Evolutionary conservation across 345 rosid genomes (phyloP), one percentile per base, ranked within the genome.

Genomic region (Abelmoschus esculentus): DNA sequence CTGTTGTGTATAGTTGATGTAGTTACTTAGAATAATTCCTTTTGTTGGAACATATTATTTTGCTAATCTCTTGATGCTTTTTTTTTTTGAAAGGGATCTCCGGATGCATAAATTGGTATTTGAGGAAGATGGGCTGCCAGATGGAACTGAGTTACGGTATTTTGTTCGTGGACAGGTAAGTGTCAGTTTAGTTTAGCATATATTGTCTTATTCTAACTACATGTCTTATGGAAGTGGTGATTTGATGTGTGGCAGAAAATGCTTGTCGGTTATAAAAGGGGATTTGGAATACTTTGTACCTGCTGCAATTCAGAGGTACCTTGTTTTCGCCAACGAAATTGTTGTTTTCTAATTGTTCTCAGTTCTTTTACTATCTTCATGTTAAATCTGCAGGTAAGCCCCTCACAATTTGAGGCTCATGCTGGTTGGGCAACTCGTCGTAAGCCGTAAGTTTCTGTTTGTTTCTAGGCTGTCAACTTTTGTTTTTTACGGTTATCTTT

Each of bases 341-440:
- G 56, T 60, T 79, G 32, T 71, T 65, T 72, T 44, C 34, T 50
- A 34, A 19, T 17, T 65, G 73, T 5, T 66, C 0, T 58, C 72
- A 52, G 69, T 67, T 59, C 66, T 46, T 74, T 67, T 69, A 73
- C 59, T 68, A 60, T 72, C 3, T 73, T 75, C 65, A 26, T 61
- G 18, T 77, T 73, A 67, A 66, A 70, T 73, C 79, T 40, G 67
- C 90, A 93, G 97, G 78, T 93, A 71, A 93, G 98, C 72, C 92
- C 98, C 40, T 93, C 98, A 52, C 79, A 63, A 49, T 93, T 93
- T 80, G 98, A 93, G 87, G 89, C 96, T 74, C 98, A 93, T 89
- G 98, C 98, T 77, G 98, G 98, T 73, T 91, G 82, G 83, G 87
- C 96, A 57, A 73, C 82, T 61, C 96, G 98, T 61, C 87, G 97